These are phyloP conservation scores for Aureobasidium mangrovei DNA, from an alignment of 2,329 filamentous ascomycete species.

Conservation along the genomic window DNA sequence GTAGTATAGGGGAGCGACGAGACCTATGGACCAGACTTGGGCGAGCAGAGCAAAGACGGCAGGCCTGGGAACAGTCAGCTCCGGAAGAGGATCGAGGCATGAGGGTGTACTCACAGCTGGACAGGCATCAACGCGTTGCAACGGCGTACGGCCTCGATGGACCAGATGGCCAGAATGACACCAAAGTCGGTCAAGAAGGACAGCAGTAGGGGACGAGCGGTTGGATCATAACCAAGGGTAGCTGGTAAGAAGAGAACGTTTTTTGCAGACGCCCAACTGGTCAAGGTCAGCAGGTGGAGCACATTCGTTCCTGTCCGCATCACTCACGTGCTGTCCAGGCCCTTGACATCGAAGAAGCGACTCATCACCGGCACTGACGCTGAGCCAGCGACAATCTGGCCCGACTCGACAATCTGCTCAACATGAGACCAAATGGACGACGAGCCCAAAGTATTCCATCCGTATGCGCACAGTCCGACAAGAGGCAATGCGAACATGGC, in stretches of 20 bases:
- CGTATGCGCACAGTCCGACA: background rate
- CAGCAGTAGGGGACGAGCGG: slow-evolving; percentile 18
- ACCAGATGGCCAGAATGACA: slow-evolving; percentile 24
- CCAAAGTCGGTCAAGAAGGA: slow-evolving; percentile 23
- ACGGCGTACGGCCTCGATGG: slow-evolving; percentile 23
- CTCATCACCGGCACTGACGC: background rate
- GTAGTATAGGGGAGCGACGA: slow-evolving; percentile 30
- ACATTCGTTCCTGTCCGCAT: too few species aligned
- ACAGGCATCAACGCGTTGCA: slow-evolving; percentile 23
- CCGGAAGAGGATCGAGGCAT: background rate
- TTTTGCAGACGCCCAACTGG: background rate
- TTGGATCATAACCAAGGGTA: background rate
- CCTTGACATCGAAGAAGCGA: background rate
- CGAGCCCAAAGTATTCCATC: background rate
- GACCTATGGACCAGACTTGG: slow-evolving; percentile 26
- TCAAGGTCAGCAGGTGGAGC: background rate
- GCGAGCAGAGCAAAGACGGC: slow-evolving; percentile 22
- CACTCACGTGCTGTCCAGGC: background rate
- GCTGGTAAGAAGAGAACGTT: slow-evolving; percentile 11
- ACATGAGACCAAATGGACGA: background rate
- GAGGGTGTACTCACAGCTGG: background rate
- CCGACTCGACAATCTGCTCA: background rate
- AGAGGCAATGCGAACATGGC: slow-evolving; percentile 10
- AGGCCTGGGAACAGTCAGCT: slow-evolving; percentile 16
- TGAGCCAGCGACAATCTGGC: background rate